Base-by-base conservation (phyloP, 495 filamentous ascomycete genomes). In the Beverwykella pulmonaria region DNA sequence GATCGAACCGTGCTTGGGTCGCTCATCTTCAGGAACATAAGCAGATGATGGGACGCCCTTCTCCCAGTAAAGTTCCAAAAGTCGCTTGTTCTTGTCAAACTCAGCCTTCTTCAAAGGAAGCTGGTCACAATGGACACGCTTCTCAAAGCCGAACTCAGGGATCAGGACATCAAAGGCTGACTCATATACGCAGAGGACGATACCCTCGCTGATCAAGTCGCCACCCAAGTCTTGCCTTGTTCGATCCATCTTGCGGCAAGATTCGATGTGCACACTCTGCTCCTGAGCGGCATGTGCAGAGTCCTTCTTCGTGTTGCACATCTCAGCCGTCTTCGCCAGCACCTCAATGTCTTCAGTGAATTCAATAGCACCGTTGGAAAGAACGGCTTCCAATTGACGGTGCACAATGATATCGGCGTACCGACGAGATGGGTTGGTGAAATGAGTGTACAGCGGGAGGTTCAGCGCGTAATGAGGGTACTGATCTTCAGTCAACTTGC, bases 231-330 rank as follows among this genome's bases (percentile, higher is more conserved):
- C 89, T 68, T 89, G 86, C 59, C 90, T 87, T 74, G 88, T 89
- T 77, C 89, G 90, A 74, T 97, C 92, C 89, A 98, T 96, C 53
- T 86, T 87, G 62, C 94, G 88, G 83, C 94, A 98, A 1, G 92
- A 90, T 73, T 98, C 95, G 71, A 98, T 98, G 77, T 98, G 94
- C 67, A 98, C 91, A 75, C 94, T 98, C 79, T 98, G 94, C 76
- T 98, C 94, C 73, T 98, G 94, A 10, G 94, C 94, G 71, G 91
- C 93, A 78, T 95, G 93, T 0, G 95, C 93, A 4, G 94, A 98
- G 73, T 98, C 94, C 76, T 98, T 98, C 87, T 98, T 98, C 73
- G 89, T 96, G 79, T 98, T 98, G 83, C 92, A 96, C 63, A 90
- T 87, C 75, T 98, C 94, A 20, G 93, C 91, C 53, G 90, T 96